Evolutionary conservation across 2,329 filamentous ascomycete genomes (phyloP), one percentile per base, ranked within the genome.

Genomic region (Aspergillus hiratsukae): DNA sequence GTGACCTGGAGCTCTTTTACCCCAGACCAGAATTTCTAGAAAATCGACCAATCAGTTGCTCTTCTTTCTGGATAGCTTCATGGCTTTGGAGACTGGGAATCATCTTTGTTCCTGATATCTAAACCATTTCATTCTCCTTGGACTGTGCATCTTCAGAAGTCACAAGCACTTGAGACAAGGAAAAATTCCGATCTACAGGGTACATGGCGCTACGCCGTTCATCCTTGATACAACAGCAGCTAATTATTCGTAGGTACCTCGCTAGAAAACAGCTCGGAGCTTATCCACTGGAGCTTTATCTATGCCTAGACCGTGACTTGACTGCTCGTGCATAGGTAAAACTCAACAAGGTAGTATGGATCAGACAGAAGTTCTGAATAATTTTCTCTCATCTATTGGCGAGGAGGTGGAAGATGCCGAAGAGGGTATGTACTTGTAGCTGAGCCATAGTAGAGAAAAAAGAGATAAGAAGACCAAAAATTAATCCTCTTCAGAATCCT

Each of bases 401-500:
- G 72, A 76, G 53, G 81, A 83, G 60, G 75, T 86, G 58, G 72
- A 73, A 31, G 82, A 85, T 68, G 75, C 80, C 46, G 83, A 85
- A 71, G 84, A 87, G 83, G 84, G 83, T 85, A 76, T 59, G 65
- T 57, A 57, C 55, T 45, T 27, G 48, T 52, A 19, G 29, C 40
- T 21, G 17, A 23, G 25, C 21, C 40, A 40, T 17, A 41, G 25
- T 41, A 51, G 11, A 40, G 37, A 54, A 57, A 48, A 48, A 51
- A 35, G 17, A 40, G 48, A 57, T 27, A 54, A 46, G 49, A 53
- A 29, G 21, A n/a, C 23, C 21, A 52, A 27, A 53, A 31, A 54
- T 41, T 57, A 43, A 37, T 56, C 35, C 45, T 51, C 23, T 49
- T 54, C 70, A 96, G 93, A 97, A 77, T 90, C 90, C 4, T 97